Evolutionary conservation across 2,329 filamentous ascomycete genomes (phyloP), one percentile per base, ranked within the genome.

Genomic region (Neofusicoccum kwambonambiense): DNA sequence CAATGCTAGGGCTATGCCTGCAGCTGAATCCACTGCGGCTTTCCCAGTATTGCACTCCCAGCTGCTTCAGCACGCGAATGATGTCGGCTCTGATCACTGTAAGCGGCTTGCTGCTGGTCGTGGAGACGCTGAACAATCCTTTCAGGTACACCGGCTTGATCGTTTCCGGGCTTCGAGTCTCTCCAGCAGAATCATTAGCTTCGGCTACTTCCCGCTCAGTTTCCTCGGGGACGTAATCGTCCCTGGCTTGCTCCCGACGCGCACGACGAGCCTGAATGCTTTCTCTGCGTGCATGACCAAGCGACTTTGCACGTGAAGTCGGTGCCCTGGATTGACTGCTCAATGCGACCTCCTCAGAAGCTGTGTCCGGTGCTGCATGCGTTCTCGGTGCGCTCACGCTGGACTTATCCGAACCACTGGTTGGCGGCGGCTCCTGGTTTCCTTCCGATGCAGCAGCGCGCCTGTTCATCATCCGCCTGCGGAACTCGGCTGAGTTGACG

Each of bases 101-200:
- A 11, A 98, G 86, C 0, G 94, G 92, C 74, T 96, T 96, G 73
- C 89, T 95, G 65, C 93, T 97, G 6, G 95, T 99, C 0, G 95
- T 99, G 3, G 92, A 96, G 62, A 98, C 95, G 72, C 94, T 98
- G 80, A 99, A 98, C 17, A 99, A 84, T 4, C 95, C 95, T 78
- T 98, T 99, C 65, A 99, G 86, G 76, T 90, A 98, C 3, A 98
- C 95, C 0, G 95, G 95, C 76, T 97, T 97, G 62, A 94, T 89
- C 67, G 94, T 86, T 69, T 96, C 92, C 4, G 90, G 88, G 69
- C 86, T 89, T 27, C 79, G 77, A 44, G 34, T 39, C 45, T 64
- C 63, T n/a, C 45, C 52, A 22, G 68, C 88, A 67, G 87, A 84
- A 58, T 80, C 77, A 42, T 80, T 82, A 45, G 84, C 83, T 65